These are phyloP conservation scores for Sugiyamaella japonica DNA, from an alignment of 1,139 yeast genomes.

Conservation along the genomic window DNA sequence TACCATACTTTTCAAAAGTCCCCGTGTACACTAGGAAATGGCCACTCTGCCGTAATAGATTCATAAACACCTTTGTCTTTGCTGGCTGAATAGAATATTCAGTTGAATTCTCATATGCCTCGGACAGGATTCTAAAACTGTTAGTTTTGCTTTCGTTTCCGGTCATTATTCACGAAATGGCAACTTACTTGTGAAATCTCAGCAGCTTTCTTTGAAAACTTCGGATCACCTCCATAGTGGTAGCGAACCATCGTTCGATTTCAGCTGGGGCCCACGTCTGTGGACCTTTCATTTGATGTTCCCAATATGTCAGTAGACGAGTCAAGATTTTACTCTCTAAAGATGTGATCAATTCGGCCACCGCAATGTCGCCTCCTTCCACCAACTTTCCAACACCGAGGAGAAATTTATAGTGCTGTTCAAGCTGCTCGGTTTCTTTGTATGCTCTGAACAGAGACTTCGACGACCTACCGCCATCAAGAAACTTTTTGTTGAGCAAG, in stretches of 20 bases:
- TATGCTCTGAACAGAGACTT: constrained; percentile 67
- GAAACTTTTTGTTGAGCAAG: constrained; percentile 69
- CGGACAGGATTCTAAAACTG: constrained; percentile 51
- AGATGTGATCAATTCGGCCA: constrained; percentile 67
- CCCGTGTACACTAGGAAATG: constrained; percentile 82
- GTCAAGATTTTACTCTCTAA: constrained; percentile 67
- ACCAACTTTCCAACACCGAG: constrained; percentile 70
- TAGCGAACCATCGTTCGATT: constrained; percentile 75
- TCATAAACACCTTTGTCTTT: constrained; percentile 52
- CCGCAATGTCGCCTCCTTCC: constrained; percentile 81
- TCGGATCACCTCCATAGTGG: constrained; percentile 81
- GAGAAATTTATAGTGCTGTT: constrained; percentile 72
- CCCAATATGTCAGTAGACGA: constrained; percentile 68
- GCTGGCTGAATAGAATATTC: constrained; percentile 63
- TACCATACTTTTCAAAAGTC: constrained; percentile 70
- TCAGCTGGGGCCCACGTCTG: constrained; percentile 57
- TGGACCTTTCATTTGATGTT: constrained; percentile 69
- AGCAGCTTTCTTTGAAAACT: constrained; percentile 81
- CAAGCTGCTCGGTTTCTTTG: constrained; percentile 86
- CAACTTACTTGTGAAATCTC: constrained; percentile 58
- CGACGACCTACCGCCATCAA: constrained; percentile 69
- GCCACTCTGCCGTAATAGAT: constrained; percentile 58
- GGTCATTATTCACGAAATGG: too few relatives aligned
- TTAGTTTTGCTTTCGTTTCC: too few relatives aligned
- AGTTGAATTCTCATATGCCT: constrained; percentile 74